phyloP scores from a whole-genome alignment of 768 basidiomycete genomes.

The Termitomyces sp. region DNA sequence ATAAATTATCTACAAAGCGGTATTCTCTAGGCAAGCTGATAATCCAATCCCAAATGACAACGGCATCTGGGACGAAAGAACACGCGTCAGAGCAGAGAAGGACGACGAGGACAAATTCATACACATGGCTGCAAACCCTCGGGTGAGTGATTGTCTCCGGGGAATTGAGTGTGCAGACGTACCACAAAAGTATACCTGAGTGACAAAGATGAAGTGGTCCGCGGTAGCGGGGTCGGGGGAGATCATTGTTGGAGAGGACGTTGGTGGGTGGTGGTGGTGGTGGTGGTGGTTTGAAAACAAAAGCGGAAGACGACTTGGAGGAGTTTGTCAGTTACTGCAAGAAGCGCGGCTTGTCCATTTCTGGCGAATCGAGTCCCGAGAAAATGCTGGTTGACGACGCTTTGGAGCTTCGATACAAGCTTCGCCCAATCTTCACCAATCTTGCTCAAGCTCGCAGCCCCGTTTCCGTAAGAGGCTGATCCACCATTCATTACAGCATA shows the following conservation, averaged over 20 bases:
- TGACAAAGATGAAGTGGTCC: constrained; percentile 74
- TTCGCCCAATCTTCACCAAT: constrained; percentile 14
- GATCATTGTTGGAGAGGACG: constrained; percentile 18
- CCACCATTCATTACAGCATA: constrained; percentile 6
- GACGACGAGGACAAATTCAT: constrained; percentile 24
- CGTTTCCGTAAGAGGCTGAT: constrained; percentile 9
- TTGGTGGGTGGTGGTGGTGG: constrained; percentile 22
- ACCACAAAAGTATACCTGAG: constrained; percentile 86
- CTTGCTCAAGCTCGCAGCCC: constrained; percentile 7
- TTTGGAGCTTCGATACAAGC: constrained; percentile 9
- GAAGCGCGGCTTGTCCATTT: constrained; percentile 35
- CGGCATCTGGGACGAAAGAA: constrained; percentile 51
- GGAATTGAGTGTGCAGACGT: constrained; percentile 30
- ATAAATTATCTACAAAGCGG: constrained; percentile 51
- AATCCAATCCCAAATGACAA: constrained; percentile 84
- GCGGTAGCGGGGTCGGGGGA: constrained; percentile 41
- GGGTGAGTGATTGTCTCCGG: constrained; percentile 23
- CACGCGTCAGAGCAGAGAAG: constrained; percentile 22
- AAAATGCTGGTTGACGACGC: constrained; percentile 15
- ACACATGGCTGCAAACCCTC: constrained; percentile 62
- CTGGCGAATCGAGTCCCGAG: constrained; percentile 17
- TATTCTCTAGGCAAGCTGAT: constrained; percentile 74
- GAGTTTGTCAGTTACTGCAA: constrained; percentile 43
- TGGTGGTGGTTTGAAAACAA: constrained; percentile 36
- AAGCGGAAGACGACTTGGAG: constrained; percentile 27